phyloP scores from a whole-genome alignment of 805 yeast species.

The Sungouiozyma intestinalis region DNA sequence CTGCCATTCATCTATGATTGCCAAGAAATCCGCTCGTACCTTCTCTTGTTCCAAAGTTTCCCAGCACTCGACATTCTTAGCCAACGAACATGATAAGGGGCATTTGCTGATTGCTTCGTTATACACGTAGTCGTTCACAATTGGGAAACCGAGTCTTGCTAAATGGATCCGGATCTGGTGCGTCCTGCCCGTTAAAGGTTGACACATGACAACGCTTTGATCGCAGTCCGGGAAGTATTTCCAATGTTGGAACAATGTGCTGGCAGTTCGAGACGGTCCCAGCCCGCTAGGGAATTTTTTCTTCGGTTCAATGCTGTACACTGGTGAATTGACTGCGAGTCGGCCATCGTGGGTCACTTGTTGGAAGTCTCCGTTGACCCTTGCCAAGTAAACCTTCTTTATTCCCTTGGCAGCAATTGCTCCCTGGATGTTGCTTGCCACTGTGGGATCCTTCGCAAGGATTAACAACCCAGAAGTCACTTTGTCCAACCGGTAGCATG shows the following conservation, averaged over 20 bases:
- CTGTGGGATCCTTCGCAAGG: conserved; percentile 19
- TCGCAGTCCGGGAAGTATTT: conserved; percentile 44
- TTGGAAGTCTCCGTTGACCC: conserved; percentile 81
- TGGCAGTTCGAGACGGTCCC: conserved; percentile 46
- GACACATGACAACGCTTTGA: conserved; percentile 59
- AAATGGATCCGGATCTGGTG: conserved; percentile 93
- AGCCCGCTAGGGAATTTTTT: conserved; percentile 43
- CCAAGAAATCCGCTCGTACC: conserved; percentile 8
- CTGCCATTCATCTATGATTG: conserved; percentile 17
- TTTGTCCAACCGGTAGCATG: conserved; percentile 82
- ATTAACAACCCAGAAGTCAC: conserved; percentile 88
- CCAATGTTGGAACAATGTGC: conserved; percentile 53
- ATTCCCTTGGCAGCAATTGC: conserved; percentile 51
- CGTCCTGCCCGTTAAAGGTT: conserved; percentile 88
- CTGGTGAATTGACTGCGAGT: conserved; percentile 30
- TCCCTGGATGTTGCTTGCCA: conserved; percentile 61
- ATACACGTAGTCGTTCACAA: conserved; percentile 79
- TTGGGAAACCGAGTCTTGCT: conserved; percentile 76
- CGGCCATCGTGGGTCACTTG: background rate
- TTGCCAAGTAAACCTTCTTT: conserved; percentile 68
- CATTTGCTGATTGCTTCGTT: conserved; percentile 14
- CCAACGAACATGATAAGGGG: conserved; percentile 17
- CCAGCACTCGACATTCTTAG: conserved; percentile 13
- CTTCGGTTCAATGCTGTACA: conserved; percentile 64
- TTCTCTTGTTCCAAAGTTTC: conserved; percentile 5